Evolutionary conservation across 2,329 filamentous ascomycete species (phyloP), one percentile per base, ranked within the genome.

Genomic region (Drechmeria coniospora): DNA sequence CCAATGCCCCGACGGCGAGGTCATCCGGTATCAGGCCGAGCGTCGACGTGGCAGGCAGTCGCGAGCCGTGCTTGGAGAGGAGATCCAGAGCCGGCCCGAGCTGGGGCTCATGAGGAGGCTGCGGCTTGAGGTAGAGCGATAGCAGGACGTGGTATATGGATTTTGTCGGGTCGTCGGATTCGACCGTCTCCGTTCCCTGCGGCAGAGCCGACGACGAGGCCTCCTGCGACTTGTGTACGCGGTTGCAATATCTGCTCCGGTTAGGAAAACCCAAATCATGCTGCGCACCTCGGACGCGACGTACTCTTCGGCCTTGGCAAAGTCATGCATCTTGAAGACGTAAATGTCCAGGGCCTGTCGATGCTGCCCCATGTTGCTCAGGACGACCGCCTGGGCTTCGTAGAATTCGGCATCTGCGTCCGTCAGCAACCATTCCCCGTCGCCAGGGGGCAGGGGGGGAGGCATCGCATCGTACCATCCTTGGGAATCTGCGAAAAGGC

Each of bases 311-410:
- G 90, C 90, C 53, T 93, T 95, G 9, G 59, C 61, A 36, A 81
- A 87, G 49, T 93, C 78, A 39, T 79, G 61, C 50, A 98, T 70
- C 50, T 87, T 90, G 56, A 94, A 98, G 16, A 95, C 87, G 49
- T 93, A 98, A 28, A 98, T 93, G 47, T 90, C 79, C n/a, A 98
- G 59, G 0, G 90, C 90, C 53, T 95, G 84, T 47, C 83, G 86
- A 56, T 98, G 86, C 42, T 87, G 79, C 6, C 82, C 83, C 81
- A 95, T 93, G 41, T 90, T 92, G 52, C 82, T 84, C 21, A 95
- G 69, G 13, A 95, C 76, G 24, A 95, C 77, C 6, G 90, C 90
- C 35, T 87, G 75, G 2, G 83, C 74, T 49, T 95, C 87, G 50
- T 79, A 92, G 44, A 94, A 94, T 3, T 71, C 64, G 0, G 84